Evolutionary conservation across 371 early-diverging fungal genomes (phyloP).

Genomic region (Cokeromyces recurvatus): DNA sequence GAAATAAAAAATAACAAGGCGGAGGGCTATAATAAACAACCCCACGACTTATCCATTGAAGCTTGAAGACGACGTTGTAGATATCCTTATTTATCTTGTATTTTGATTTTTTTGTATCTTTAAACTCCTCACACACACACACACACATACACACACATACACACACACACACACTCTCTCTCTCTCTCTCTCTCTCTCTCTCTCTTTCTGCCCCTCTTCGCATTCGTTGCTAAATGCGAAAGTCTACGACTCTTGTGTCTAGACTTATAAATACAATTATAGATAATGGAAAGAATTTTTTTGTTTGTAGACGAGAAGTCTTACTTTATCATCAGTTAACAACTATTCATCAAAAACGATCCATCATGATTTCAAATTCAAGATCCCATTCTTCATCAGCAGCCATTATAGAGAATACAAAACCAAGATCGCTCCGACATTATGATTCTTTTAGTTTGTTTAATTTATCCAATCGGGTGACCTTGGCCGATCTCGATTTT

Average conservation of each 20-base stretch:
- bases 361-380: constrained; percentile 1
- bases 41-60: too few species aligned
- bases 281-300: constrained; percentile 11
- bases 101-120: too few species aligned
- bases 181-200: too few species aligned
- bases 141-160: too few species aligned
- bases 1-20: too few species aligned
- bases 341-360: constrained; percentile 19
- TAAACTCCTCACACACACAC: too few species aligned
- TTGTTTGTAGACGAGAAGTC: constrained; percentile 21
- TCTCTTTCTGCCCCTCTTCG: too few species aligned
- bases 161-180: too few species aligned
- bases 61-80: too few species aligned
- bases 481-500: constrained; percentile 29
- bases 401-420: constrained; percentile 11
- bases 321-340: not conserved
- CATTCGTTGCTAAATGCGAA: too few species aligned
- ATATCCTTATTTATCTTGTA: too few species aligned
- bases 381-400: constrained; percentile 9
- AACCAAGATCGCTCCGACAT: not conserved
- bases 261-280: constrained; percentile 21
- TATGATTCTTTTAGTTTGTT: constrained; percentile 21
- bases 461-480: constrained; percentile 22
- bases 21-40: too few species aligned
- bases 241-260: constrained; percentile 40